Conservation (phyloP, 176 grass and related monocot genomes). For the Cenchrus americanus region DNA sequence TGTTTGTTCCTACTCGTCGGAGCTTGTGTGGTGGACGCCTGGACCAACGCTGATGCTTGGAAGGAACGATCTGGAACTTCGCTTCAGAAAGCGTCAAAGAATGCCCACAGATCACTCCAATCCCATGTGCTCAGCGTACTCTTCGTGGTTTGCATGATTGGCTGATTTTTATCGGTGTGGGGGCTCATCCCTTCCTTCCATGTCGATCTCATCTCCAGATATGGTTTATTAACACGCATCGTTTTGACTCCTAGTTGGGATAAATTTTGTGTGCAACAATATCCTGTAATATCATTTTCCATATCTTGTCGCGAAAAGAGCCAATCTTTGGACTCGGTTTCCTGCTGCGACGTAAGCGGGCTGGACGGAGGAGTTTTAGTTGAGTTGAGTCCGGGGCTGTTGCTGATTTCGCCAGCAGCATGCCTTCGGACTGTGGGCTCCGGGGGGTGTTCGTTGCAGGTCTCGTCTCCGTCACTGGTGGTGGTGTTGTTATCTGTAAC, state of each 20-base stretch:
- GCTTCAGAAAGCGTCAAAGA: background rate
- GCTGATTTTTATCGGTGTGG: background rate
- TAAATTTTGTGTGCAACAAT: background rate
- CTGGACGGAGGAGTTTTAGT: background rate
- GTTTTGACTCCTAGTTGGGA: background rate
- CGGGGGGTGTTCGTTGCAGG: background rate
- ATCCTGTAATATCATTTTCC: background rate
- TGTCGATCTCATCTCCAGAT: background rate
- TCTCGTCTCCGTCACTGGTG: constrained; percentile 10
- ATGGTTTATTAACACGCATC: background rate
- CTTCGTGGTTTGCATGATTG: constrained; percentile 11
- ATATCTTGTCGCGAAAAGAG: background rate
- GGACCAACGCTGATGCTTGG: background rate
- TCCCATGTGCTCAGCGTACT: background rate
- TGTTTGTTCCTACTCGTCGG: background rate
- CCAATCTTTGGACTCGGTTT: background rate
- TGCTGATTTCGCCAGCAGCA: background rate
- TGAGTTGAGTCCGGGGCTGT: background rate
- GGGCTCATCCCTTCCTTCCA: background rate
- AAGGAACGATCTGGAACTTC: constrained; percentile 18
- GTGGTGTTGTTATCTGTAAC: constrained; percentile 11
- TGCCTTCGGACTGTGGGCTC: background rate
- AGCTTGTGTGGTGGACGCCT: background rate
- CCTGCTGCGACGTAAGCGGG: constrained; percentile 1
- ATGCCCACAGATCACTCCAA: background rate